Conservation (phyloP, 352 stramenopile species). For the Saprolegnia parasitica region DNA sequence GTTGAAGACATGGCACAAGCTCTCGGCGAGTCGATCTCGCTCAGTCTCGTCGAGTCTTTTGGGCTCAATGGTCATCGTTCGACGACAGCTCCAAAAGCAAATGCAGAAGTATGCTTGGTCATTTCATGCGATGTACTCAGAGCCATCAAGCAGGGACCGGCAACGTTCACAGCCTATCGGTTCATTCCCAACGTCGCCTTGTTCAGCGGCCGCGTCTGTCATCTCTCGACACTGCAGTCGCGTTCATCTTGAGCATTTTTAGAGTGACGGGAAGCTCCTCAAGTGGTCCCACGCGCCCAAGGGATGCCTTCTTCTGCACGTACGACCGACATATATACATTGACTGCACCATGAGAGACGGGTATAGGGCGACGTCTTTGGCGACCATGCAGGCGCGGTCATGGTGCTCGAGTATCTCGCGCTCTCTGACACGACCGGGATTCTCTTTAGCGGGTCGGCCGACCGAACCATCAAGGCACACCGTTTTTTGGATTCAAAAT, state of each 20-base stretch:
- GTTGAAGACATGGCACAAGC: too few relatives aligned
- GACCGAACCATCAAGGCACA: slow-evolving; percentile 61
- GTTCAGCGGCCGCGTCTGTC: too few relatives aligned
- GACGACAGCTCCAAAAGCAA: background rate
- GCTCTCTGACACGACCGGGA: slow-evolving; percentile 40
- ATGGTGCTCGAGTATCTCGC: slow-evolving; percentile 45
- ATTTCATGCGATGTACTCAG: background rate
- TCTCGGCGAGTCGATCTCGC: background rate
- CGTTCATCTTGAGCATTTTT: too few relatives aligned
- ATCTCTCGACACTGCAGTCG: too few relatives aligned
- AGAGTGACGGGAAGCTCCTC: slow-evolving; percentile 61
- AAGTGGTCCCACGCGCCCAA: slow-evolving; percentile 46
- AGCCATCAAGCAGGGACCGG: background rate
- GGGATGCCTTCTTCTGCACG: slow-evolving; percentile 36
- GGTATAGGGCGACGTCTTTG: slow-evolving; percentile 42
- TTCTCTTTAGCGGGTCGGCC: slow-evolving; percentile 60
- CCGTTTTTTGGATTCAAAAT: background rate
- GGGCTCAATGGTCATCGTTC: background rate
- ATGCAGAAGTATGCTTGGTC: background rate
- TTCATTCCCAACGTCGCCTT: slow-evolving; percentile 30
- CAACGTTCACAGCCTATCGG: slow-evolving; percentile 6
- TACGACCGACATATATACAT: slow-evolving; percentile 31
- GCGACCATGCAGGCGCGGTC: slow-evolving; percentile 49
- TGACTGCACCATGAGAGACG: background rate
- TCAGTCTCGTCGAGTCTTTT: background rate